Evolutionary conservation across 2,329 filamentous ascomycete species (phyloP).

Genomic region (Fusarium avenaceum): DNA sequence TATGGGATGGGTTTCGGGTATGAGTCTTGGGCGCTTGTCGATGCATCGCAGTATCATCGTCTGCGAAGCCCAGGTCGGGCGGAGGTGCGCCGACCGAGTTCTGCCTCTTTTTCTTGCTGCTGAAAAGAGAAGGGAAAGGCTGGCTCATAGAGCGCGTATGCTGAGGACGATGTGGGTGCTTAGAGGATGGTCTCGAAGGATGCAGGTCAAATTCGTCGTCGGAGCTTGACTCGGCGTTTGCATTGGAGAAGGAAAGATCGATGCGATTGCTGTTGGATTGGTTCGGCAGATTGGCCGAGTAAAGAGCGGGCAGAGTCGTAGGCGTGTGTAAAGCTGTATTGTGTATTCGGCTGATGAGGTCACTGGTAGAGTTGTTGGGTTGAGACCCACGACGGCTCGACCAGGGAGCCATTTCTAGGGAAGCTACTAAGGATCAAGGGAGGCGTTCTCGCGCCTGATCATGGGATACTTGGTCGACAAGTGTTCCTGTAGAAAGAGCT

Average conservation of each 20-base stretch:
- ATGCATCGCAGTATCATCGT: constrained; percentile 50
- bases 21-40: constrained; percentile 49
- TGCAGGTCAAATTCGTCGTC: constrained; percentile 60
- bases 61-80: constrained; percentile 51
- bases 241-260: constrained; percentile 50
- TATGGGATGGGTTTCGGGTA: constrained; percentile 39
- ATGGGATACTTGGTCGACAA: constrained; percentile 20
- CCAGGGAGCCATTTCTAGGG: constrained; percentile 53
- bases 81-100: constrained; percentile 54
- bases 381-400: constrained; percentile 50
- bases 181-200: constrained; percentile 45
- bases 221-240: constrained; percentile 59
- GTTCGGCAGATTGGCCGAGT: constrained; percentile 23
- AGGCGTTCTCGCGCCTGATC: constrained; percentile 16
- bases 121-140: constrained; percentile 80
- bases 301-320: constrained; percentile 45
- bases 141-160: constrained; percentile 78
- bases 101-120: constrained; percentile 68
- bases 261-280: constrained; percentile 38
- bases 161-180: constrained; percentile 37
- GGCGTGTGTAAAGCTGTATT: constrained; percentile 54
- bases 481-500: background rate
- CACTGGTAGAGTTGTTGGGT: constrained; percentile 48
- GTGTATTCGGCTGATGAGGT: constrained; percentile 56
- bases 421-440: constrained; percentile 36